These are phyloP conservation scores for Fusarium buharicum DNA, from an alignment of 2,329 filamentous ascomycete genomes.

Conservation along the genomic window DNA sequence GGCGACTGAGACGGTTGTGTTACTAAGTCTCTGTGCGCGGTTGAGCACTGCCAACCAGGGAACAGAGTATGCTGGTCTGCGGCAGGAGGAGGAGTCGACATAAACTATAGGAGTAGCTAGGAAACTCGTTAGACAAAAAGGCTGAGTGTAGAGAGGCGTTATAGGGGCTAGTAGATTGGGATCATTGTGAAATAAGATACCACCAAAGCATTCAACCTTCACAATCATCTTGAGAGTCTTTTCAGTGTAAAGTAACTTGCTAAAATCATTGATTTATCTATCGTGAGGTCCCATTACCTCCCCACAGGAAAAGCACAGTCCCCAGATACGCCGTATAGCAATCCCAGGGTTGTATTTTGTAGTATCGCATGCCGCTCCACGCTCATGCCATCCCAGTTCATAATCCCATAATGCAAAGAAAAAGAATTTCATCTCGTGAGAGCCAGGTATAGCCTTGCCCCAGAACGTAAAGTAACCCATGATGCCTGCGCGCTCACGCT, in stretches of 20 bases:
- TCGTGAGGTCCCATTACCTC: conserved; percentile 9
- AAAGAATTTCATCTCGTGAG: conserved; percentile 43
- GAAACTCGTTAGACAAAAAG: conserved; percentile 6
- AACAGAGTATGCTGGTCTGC: conserved; percentile 69
- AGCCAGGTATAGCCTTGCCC: conserved; percentile 39
- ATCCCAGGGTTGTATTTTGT: conserved; percentile 36
- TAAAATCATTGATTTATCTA: conserved; percentile 29
- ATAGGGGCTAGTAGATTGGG: conserved; percentile 30
- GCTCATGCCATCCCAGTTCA: conserved; percentile 31
- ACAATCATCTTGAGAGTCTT: background rate
- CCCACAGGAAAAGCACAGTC: conserved; percentile 10
- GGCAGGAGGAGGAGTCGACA: conserved; percentile 65
- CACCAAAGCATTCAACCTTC: conserved; percentile 35
- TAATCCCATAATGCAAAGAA: conserved; percentile 34
- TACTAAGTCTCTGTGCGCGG: conserved; percentile 86
- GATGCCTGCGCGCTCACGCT: conserved; percentile 29
- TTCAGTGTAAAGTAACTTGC: background rate
- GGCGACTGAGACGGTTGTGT: conserved; percentile 94
- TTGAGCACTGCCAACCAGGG: conserved; percentile 85
- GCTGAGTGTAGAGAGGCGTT: conserved; percentile 33
- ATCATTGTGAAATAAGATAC: conserved; percentile 41
- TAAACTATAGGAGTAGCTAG: conserved; percentile 6
- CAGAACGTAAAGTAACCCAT: conserved; percentile 28
- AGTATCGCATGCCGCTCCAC: conserved; percentile 33
- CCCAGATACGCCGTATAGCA: conserved; percentile 24